Conservation (phyloP, 352 stramenopile species). For the Pythium coloratum region DNA sequence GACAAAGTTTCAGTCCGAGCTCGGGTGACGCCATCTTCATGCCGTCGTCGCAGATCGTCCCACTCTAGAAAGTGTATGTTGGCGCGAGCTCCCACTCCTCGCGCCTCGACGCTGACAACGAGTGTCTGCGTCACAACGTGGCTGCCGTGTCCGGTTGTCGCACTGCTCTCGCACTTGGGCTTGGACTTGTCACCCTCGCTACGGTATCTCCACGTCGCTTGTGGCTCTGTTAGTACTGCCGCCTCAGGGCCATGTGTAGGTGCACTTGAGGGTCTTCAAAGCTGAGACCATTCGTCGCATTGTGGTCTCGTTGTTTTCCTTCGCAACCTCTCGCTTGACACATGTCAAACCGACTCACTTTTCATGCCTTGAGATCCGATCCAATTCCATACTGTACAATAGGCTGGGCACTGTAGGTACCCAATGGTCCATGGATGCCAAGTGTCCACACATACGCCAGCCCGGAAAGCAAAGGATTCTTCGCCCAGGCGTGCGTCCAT, state of each 20-base stretch:
- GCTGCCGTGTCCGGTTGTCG: background rate
- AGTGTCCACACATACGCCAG: slow-evolving; percentile 3
- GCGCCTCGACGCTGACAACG: slow-evolving; percentile 6
- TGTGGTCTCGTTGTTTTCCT: background rate
- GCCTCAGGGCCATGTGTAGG: background rate
- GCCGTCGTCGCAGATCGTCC: slow-evolving; percentile 1
- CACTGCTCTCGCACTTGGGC: background rate
- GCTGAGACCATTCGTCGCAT: background rate
- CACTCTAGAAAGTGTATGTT: slow-evolving; percentile 32
- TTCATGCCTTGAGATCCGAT: background rate
- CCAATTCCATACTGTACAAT: background rate
- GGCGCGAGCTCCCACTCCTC: slow-evolving; percentile 17
- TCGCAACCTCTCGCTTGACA: background rate
- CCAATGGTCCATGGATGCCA: background rate
- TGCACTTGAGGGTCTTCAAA: background rate
- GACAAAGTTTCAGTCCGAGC: too few species aligned
- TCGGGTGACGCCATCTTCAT: slow-evolving; percentile 8
- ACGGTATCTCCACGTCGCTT: background rate
- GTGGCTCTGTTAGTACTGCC: background rate
- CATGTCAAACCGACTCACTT: slow-evolving; percentile 29
- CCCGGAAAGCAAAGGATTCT: background rate
- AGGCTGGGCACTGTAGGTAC: background rate
- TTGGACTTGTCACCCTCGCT: background rate
- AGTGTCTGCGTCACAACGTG: background rate
- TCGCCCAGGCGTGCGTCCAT: background rate